These are phyloP conservation scores for Knufia petricola DNA, from an alignment of 2,329 filamentous ascomycete species.

Conservation along the genomic window DNA sequence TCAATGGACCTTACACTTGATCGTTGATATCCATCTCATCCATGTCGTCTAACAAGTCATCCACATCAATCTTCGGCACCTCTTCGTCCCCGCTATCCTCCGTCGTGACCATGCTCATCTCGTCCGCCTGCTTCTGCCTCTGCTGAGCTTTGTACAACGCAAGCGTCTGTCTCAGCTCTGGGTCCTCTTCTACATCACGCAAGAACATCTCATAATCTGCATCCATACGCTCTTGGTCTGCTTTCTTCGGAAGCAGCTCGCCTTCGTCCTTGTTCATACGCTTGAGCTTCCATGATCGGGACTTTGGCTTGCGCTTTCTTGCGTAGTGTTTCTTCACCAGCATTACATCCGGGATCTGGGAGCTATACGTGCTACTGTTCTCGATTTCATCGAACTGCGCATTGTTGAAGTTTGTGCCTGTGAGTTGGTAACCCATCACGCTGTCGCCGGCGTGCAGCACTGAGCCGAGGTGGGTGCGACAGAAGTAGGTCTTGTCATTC, in stretches of 20 bases:
- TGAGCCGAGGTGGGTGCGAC: slow-evolving; percentile 77
- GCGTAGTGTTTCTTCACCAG: slow-evolving; percentile 96
- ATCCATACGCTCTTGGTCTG: slow-evolving; percentile 80
- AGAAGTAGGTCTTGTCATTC: slow-evolving; percentile 83
- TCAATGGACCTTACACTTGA: too few relatives aligned
- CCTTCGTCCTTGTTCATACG: slow-evolving; percentile 85
- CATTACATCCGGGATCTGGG: slow-evolving; percentile 79
- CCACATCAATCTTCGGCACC: slow-evolving; percentile 62
- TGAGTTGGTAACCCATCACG: slow-evolving; percentile 86
- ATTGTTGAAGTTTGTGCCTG: slow-evolving; percentile 88
- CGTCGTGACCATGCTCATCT: slow-evolving; percentile 42
- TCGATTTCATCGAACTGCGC: slow-evolving; percentile 75
- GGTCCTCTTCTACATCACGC: slow-evolving; percentile 90
- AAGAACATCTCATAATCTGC: slow-evolving; percentile 96
- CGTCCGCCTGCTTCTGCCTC: slow-evolving; percentile 42
- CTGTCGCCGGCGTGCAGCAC: slow-evolving; percentile 83
- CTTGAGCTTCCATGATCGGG: slow-evolving; percentile 87
- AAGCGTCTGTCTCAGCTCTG: slow-evolving; percentile 73
- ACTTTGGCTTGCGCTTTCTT: slow-evolving; percentile 70
- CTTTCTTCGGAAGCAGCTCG: slow-evolving; percentile 74
- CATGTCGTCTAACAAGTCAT: slow-evolving; percentile 83
- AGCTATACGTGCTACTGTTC: slow-evolving; percentile 62
- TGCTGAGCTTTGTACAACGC: slow-evolving; percentile 69
- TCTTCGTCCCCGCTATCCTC: slow-evolving; percentile 54
- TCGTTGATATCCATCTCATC: slow-evolving; percentile 72